phyloP scores from a whole-genome alignment of 2,329 filamentous ascomycete species.

The Colletotrichum eremochloae region DNA sequence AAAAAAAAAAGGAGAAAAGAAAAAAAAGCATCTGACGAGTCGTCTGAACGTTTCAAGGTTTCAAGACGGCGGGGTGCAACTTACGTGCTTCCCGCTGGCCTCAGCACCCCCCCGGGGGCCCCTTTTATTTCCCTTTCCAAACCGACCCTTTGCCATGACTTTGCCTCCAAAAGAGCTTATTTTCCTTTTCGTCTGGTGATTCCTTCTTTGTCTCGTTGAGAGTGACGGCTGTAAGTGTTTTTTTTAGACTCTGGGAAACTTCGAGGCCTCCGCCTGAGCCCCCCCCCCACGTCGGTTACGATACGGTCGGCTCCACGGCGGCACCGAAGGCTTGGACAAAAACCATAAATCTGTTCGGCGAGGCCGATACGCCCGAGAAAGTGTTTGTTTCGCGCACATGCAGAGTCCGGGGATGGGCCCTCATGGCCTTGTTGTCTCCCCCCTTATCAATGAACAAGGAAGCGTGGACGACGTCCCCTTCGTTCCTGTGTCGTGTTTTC shows the following conservation, averaged over 20 bases:
- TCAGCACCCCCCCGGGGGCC: background rate
- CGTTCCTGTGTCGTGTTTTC: no score
- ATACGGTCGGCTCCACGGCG: background rate
- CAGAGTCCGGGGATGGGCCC: background rate
- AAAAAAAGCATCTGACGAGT: conserved; percentile 2
- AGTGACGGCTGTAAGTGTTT: no score
- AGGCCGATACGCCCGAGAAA: background rate
- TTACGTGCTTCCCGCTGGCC: background rate
- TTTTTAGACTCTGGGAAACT: background rate
- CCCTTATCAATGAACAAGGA: no score
- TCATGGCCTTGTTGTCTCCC: no score
- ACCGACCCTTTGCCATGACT: background rate
- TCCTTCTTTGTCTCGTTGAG: background rate
- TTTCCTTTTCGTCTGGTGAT: background rate
- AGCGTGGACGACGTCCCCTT: no score
- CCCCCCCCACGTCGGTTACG: no score
- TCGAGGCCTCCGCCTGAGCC: background rate
- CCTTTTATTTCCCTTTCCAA: background rate
- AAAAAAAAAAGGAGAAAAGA: background rate
- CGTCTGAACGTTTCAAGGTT: conserved; percentile 10
- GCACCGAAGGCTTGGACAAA: background rate
- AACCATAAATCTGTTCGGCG: background rate
- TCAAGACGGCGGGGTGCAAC: background rate
- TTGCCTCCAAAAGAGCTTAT: background rate
- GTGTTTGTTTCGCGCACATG: background rate